Evolutionary conservation across 139 green algal genomes (phyloP), one percentile per base, ranked within the genome.

Genomic region (Chlamydomonas sphaeroides): DNA sequence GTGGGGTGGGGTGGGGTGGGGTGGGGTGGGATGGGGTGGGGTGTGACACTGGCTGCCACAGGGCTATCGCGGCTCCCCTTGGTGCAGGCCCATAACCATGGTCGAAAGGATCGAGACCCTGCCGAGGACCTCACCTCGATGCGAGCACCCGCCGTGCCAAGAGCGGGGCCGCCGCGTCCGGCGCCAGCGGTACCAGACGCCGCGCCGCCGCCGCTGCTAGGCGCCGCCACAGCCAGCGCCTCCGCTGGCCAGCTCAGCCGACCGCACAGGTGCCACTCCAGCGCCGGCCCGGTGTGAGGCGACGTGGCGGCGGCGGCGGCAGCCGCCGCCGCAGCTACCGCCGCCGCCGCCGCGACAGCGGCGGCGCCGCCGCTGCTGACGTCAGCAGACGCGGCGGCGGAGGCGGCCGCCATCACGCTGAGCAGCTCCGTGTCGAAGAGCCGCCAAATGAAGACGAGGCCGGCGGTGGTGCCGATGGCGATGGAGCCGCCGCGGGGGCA

Each of bases 181-280:
- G n/a, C n/a, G n/a, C n/a, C n/a, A n/a, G n/a, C n/a, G n/a, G n/a
- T n/a, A n/a, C n/a, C 45, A 21, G 45, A 53, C 45, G 45, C 45
- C 45, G 10, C 14, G 45, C 45, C 45, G 14, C 5, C 53, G 3
- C 32, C 49, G 1, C n/a, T n/a, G n/a, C n/a, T n/a, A n/a, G n/a
- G n/a, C n/a, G 26, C 48, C 8, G 8, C 53, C 20, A 25, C 18
- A 59, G 26, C 1, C 59, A 80, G 26, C 59, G 71, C 39, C 39
- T 48, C 59, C 59, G 45, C 74, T 1, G 59, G 57, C 74, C 74
- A 80, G 23, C 74, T 59, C 74, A 80, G 59, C 59, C 74, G 39
- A 5, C 39, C 74, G 41, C 74, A 80, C 74, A 80, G 74, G 23
- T 80, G 74, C 74, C 74, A 80, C 30, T 80, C 74, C n/a, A 68